Percentiles rank a stretch among this genome's conserved stretches.
Evolutionary conservation across 352 stramenopile species (phyloP).

Genomic region (Phytophthora uliginosa): DNA sequence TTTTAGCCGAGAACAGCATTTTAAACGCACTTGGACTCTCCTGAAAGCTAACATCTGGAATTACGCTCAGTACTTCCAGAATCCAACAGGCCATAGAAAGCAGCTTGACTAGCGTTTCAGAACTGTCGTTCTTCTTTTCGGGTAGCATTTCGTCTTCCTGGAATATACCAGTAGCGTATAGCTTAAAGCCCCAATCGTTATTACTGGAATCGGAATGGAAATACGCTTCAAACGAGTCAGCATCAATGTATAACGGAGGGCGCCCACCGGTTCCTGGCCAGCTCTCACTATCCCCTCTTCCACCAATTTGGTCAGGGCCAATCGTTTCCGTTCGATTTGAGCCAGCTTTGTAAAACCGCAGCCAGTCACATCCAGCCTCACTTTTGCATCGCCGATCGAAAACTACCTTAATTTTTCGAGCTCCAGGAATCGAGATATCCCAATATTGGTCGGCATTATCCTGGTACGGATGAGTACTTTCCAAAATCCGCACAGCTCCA

Average conservation of each 20-base stretch:
- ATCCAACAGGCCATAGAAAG: conserved; percentile 54
- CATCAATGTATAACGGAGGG: conserved; percentile 78
- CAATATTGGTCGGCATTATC: conserved; percentile 80
- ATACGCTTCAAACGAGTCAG: conserved; percentile 78
- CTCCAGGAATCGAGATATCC: conserved; percentile 74
- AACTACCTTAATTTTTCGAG: conserved; percentile 67
- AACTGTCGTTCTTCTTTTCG: conserved; percentile 3
- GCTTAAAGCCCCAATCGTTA: conserved; percentile 93
- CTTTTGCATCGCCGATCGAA: conserved; percentile 82
- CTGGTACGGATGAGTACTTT: conserved; percentile 80
- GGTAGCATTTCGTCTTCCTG: conserved; percentile 34
- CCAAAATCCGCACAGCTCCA: conserved; percentile 60
- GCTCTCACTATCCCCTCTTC: conserved; percentile 74
- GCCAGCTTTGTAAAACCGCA: conserved; percentile 76
- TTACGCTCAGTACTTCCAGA: conserved; percentile 36
- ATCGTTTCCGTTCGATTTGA: conserved; percentile 55
- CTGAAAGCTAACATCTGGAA: conserved; percentile 21
- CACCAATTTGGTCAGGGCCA: conserved; percentile 71
- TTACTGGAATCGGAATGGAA: conserved; percentile 86
- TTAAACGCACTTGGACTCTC: conserved; percentile 24
- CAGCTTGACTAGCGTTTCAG: conserved; percentile 33
- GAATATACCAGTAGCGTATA: conserved; percentile 82
- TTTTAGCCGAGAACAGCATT: conserved; percentile 42
- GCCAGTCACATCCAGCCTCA: conserved; percentile 72
- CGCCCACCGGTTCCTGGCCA: conserved; percentile 80